Evolutionary conservation across 768 basidiomycete genomes (phyloP), one percentile per base, ranked within the genome.

Genomic region (Fomitopsis serialis): DNA sequence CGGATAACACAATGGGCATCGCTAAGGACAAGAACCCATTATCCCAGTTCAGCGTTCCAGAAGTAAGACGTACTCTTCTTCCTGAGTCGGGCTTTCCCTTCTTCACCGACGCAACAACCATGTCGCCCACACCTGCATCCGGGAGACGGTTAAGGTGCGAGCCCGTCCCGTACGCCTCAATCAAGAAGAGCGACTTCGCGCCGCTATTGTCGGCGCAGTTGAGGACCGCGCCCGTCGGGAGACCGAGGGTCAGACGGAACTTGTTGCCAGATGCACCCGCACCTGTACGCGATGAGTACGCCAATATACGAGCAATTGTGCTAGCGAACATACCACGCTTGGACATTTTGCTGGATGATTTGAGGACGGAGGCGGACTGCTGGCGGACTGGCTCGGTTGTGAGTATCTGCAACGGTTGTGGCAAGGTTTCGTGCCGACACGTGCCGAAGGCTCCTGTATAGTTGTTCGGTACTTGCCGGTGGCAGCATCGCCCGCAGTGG

Each of bases 141-240:
- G 97, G 97, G 57, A 98, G 80, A 74, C 97, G 82, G 84, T 98
- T 98, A 47, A 98, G 83, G 70, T 89, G 93, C 59, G 97, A 89
- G 72, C 97, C 97, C 71, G 89, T 91, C 50, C 95, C 91, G 68
- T 84, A 94, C 51, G 97, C 92, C 72, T 96, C 92, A 68, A 99
- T 98, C 68, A 98, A 70, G 75, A 76, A 97, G 60, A 97, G 81
- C 53, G 88, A 92, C 78, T 98, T 99, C 61, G 96, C 97, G 60
- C 97, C 97, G 67, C 90, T 92, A 86, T 99, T 99, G 79, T 99
- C 97, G 48, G 94, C 94, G 74, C 97, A 97, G 73, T 96, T 96
- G 68, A 97, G 78, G 59, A 97, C 93, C 62, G 93, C 93, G 61
- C 92, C 92, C 59, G 90, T 89, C 57, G 92, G 93, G 50, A 95